These are phyloP conservation scores for Diaporthe aspalathi DNA, from an alignment of 2,329 filamentous ascomycete species.

Conservation along the genomic window DNA sequence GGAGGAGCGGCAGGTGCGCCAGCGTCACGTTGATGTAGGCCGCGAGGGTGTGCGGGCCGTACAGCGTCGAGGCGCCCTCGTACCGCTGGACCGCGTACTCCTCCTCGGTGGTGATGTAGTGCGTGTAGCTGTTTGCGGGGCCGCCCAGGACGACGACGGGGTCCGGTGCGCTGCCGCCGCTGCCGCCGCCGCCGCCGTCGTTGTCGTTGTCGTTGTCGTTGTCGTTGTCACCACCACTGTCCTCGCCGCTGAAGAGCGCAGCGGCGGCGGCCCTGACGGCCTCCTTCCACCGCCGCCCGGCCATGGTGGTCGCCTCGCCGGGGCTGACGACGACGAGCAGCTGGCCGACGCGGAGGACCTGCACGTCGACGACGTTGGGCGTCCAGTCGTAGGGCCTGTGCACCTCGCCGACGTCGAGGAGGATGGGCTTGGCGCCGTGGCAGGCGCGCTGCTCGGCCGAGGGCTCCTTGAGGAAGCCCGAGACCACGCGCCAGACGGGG, in stretches of 20 bases:
- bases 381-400: constrained; percentile 84
- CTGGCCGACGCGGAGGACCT: constrained; percentile 85
- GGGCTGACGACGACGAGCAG: constrained; percentile 86
- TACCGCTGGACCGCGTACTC: constrained; percentile 88
- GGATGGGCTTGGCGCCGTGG: constrained; percentile 83
- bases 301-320: constrained; percentile 93
- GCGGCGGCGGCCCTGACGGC: constrained; percentile 70
- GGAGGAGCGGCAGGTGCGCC: constrained; percentile 75
- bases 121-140: constrained; percentile 90
- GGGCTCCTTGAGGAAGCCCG: constrained; percentile 77
- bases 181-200: no score
- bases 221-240: no score
- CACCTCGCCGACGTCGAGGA: constrained; percentile 90
- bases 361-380: constrained; percentile 91
- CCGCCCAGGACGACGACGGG: constrained; percentile 87
- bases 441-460: constrained; percentile 77
- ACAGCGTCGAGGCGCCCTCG: constrained; percentile 89
- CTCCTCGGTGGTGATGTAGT: constrained; percentile 83
- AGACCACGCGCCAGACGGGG: constrained; percentile 83
- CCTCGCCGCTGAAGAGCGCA: constrained; percentile 50
- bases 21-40: constrained; percentile 87
- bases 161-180: neutral
- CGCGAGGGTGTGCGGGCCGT: constrained; percentile 84
- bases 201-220: no score
- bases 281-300: constrained; percentile 85